Conservation (phyloP, 805 yeast genomes). For the Candida takata region DNA sequence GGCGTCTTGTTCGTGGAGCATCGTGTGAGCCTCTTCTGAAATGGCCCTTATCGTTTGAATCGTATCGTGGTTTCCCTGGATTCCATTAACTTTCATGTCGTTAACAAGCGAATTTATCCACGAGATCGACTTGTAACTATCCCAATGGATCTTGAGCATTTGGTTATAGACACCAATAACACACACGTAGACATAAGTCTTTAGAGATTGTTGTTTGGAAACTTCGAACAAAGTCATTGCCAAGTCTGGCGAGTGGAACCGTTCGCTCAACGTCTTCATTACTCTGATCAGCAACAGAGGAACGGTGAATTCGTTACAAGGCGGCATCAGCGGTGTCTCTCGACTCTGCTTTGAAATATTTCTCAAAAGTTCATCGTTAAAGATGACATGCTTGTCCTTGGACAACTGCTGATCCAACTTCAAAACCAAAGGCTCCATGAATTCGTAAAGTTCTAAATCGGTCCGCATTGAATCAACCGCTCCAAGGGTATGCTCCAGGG, state of each 20-base stretch:
- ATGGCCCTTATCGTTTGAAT: slow-evolving; percentile 10
- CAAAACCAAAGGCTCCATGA: slow-evolving; percentile 2
- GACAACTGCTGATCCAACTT: slow-evolving; percentile 3
- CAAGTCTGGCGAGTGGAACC: slow-evolving; percentile 10
- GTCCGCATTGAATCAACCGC: not conserved
- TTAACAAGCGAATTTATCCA: slow-evolving; percentile 28
- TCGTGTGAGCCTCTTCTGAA: slow-evolving; percentile 7
- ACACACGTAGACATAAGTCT: slow-evolving; percentile 30
- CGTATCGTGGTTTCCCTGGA: slow-evolving; percentile 30
- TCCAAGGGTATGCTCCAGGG: not conserved
- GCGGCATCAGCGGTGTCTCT: slow-evolving; percentile 5
- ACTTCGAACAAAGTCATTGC: slow-evolving; percentile 32
- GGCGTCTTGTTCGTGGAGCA: slow-evolving; percentile 6
- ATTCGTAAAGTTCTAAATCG: slow-evolving; percentile 8
- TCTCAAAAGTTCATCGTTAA: slow-evolving; percentile 1
- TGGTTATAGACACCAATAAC: slow-evolving; percentile 33
- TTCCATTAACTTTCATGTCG: slow-evolving; percentile 36
- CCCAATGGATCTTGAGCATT: slow-evolving; percentile 32
- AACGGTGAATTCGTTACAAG: slow-evolving; percentile 14
- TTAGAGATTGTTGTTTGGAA: slow-evolving; percentile 26
- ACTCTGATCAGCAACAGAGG: slow-evolving; percentile 7
- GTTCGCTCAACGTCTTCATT: slow-evolving; percentile 7
- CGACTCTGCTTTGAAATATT: slow-evolving; percentile 1
- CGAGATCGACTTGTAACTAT: slow-evolving; percentile 29
- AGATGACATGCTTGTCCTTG: not conserved